These are phyloP conservation scores for Kwoniella heveanensis DNA, from an alignment of 768 basidiomycete genomes.

Conservation along the genomic window DNA sequence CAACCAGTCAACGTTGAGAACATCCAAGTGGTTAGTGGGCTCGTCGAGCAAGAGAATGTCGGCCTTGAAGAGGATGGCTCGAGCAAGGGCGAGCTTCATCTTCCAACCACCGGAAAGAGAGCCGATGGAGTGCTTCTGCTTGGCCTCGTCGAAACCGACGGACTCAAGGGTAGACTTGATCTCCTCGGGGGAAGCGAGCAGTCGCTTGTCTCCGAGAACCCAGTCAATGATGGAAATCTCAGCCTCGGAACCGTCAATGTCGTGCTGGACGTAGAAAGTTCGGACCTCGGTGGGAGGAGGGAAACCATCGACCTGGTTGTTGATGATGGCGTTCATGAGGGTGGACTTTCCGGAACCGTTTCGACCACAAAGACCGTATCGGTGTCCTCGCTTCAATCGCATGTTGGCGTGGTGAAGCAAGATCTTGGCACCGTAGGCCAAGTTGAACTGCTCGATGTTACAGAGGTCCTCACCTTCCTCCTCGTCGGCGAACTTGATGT, in stretches of 20 bases:
- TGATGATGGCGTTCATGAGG: slow-evolving; percentile 57
- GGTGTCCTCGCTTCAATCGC: slow-evolving; percentile 97
- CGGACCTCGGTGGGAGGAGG: slow-evolving; percentile 95
- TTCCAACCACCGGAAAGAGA: slow-evolving; percentile 98
- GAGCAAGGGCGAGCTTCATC: slow-evolving; percentile 97
- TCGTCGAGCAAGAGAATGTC: slow-evolving; percentile 96
- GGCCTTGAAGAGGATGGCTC: slow-evolving; percentile 97
- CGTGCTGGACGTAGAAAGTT: slow-evolving; percentile 99
- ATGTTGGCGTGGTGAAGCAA: slow-evolving; percentile 93
- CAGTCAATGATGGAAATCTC: slow-evolving; percentile 87
- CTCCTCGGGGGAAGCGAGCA: slow-evolving; percentile 70
- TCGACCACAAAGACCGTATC: slow-evolving; percentile 97
- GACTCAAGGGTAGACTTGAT: slow-evolving; percentile 77
- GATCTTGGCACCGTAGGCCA: slow-evolving; percentile 98
- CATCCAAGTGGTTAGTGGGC: slow-evolving; percentile 84
- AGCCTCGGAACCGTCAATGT: slow-evolving; percentile 93
- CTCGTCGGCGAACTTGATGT: slow-evolving; percentile 72
- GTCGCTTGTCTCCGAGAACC: slow-evolving; percentile 80
- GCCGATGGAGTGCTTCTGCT: slow-evolving; percentile 82
- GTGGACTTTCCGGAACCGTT: slow-evolving; percentile 90
- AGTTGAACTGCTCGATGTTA: slow-evolving; percentile 93
- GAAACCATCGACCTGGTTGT: slow-evolving; percentile 90
- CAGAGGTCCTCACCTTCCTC: slow-evolving; percentile 98
- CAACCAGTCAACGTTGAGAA: slow-evolving; percentile 96
- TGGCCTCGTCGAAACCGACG: slow-evolving; percentile 87